Base-by-base conservation (phyloP, 177 flowering plant genomes). In the Vitis hybrid region DNA sequence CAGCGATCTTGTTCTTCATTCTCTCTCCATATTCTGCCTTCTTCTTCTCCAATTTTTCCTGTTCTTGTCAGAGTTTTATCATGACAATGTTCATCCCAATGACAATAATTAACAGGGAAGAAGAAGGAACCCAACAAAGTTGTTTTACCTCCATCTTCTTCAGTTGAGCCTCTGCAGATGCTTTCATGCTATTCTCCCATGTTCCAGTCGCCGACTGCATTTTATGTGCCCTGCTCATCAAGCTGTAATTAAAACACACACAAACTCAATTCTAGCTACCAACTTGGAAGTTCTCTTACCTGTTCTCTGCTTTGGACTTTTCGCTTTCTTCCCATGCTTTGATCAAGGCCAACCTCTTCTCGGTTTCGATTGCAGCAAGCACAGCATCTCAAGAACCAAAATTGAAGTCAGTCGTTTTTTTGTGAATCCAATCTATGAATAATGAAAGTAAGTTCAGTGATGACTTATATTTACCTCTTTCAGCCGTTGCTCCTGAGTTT, bases 291-390 rank as follows among this genome's bases (percentile, higher is more conserved):
- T 4, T 3, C 14, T 10, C 74, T 74, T 80, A 87, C 90, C 74
- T 87, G 83, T 85, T 87, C 48, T 85, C 87, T n/a, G 77, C 79
- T 69, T 82, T 85, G 3, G 78, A 62, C 61, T 87, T 87, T 67
- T 84, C 86, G 62, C 79, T 87, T 67, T 87, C 91, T 68, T 85
- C 91, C 91, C 90, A 87, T 22, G 90, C 90, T 64, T 71, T 82
- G 68, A 87, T 80, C 2, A 85, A 68, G 2, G 90, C 80, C 33
- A 73, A 2, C 60, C 79, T 80, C 73, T 87, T 87, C 76, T 87
- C 88, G 3, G 71, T 72, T 67, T 73, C 88, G 56, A 87, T 70
- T 7, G 67, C 56, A 2, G 79, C 83, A 69, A 85, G 85, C 21
- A 45, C 73, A 45, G 71, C 78, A 80, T 84, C 90, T 87, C 70